Percentiles rank a stretch among this genome's conserved stretches.
Evolutionary conservation across 192 early-diverging fungal genomes (phyloP).

Genomic region (Mortierella claussenii): DNA sequence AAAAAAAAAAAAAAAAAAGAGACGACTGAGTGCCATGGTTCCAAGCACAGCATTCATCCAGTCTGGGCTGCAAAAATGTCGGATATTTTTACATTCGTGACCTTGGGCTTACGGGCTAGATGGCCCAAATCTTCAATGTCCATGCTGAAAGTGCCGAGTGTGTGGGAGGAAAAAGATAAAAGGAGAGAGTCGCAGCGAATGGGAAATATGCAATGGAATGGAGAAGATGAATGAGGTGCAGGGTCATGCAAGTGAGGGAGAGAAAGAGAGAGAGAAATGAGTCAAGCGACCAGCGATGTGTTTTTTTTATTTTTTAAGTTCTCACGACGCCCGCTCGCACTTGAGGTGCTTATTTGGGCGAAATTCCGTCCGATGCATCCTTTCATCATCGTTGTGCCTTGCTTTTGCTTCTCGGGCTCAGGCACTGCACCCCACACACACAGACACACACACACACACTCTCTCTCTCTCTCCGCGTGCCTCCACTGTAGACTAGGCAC

Average conservation of each 20-base stretch:
- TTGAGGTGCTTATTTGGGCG: constrained; percentile 14
- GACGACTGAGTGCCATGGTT: background rate
- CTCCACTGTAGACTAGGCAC: too few species aligned
- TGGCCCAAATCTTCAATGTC: constrained; percentile 49
- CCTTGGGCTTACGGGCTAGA: constrained; percentile 36
- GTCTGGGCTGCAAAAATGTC: too few species aligned
- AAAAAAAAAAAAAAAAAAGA: too few species aligned
- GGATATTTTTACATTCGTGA: constrained; percentile 35
- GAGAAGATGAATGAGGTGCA: background rate
- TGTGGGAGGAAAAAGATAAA: too few species aligned
- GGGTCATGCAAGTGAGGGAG: background rate
- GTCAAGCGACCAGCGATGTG: background rate
- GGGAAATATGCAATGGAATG: constrained; percentile 5
- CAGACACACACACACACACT: too few species aligned
- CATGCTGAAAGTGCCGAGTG: constrained; percentile 6
- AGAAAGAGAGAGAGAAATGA: background rate
- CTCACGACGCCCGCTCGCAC: constrained; percentile 2
- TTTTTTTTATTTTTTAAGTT: background rate
- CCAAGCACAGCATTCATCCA: background rate
- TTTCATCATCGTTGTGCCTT: too few species aligned
- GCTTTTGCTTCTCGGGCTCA: too few species aligned
- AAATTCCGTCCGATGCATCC: too few species aligned
- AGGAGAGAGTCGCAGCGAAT: background rate
- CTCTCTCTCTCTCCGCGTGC: too few species aligned
- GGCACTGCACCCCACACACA: too few species aligned